These are phyloP conservation scores for Citeromyces hawaiiensis DNA, from an alignment of 1,139 yeast species.

Conservation along the genomic window DNA sequence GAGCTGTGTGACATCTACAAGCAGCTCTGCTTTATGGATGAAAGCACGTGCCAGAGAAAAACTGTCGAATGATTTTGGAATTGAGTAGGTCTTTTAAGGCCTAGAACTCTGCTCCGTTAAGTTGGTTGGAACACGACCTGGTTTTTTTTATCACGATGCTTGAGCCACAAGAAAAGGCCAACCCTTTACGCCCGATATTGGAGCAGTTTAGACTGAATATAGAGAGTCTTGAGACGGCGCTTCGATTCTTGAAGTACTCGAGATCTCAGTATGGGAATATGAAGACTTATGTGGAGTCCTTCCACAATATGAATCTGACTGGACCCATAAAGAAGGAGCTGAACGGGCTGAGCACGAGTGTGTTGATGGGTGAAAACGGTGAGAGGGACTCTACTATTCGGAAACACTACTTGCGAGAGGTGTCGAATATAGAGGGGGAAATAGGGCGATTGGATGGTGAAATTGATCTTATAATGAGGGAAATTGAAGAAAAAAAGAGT, in stretches of 20 bases:
- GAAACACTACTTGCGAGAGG: neutral
- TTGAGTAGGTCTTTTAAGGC: no score
- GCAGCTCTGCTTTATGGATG: neutral
- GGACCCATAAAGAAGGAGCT: neutral
- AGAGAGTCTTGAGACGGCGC: neutral
- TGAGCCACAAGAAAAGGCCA: no score
- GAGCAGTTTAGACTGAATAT: neutral
- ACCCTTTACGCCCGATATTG: neutral
- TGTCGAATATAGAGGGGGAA: neutral
- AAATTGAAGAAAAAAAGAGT: neutral
- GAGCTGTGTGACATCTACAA: neutral
- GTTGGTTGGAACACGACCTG: no score
- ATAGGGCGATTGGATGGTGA: neutral
- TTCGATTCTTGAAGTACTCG: neutral
- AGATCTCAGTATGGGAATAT: neutral
- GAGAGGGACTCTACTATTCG: neutral
- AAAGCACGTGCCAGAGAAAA: constrained; percentile 1
- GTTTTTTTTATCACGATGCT: no score
- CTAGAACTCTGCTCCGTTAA: no score
- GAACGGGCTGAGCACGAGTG: neutral
- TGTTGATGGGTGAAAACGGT: neutral
- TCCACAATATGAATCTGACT: neutral
- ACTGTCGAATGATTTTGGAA: neutral
- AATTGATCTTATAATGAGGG: neutral
- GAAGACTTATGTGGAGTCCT: neutral